Conservation (phyloP, 192 early-diverging fungal species). For the Backusella macrospora region DNA sequence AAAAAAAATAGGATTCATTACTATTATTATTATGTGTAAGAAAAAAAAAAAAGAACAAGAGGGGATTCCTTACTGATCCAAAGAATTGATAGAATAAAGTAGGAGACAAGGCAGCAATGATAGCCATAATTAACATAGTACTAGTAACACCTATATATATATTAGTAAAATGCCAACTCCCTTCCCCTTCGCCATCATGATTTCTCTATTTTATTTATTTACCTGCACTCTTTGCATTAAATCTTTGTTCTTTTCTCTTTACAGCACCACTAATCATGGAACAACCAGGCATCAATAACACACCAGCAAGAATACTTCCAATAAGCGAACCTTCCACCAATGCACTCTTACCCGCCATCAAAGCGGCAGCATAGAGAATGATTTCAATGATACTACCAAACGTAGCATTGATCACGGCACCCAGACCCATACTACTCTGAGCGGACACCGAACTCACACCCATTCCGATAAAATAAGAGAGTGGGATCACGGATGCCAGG, state of each 20-base stretch:
- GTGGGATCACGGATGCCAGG: slow-evolving; percentile 83
- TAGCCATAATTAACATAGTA: slow-evolving; percentile 92
- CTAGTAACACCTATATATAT: slow-evolving; percentile 83
- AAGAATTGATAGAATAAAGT: slow-evolving; percentile 94
- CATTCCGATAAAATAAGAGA: slow-evolving; percentile 97
- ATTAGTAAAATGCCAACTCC: too few species aligned
- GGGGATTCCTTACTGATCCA: slow-evolving; percentile 70
- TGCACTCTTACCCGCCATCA: slow-evolving; percentile 83
- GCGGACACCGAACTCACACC: slow-evolving; percentile 95
- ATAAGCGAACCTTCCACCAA: slow-evolving; percentile 93
- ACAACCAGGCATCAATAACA: slow-evolving; percentile 90
- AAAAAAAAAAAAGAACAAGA: not conserved
- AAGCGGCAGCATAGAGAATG: slow-evolving; percentile 88
- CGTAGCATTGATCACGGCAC: slow-evolving; percentile 96
- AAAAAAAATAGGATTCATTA: not conserved
- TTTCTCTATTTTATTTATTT: slow-evolving; percentile 8
- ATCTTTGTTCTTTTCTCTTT: slow-evolving; percentile 90
- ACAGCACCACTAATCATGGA: slow-evolving; percentile 94
- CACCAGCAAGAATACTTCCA: slow-evolving; percentile 86
- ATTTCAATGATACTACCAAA: slow-evolving; percentile 97
- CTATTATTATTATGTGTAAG: not conserved
- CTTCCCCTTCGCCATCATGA: too few species aligned
- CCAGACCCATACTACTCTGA: slow-evolving; percentile 89
- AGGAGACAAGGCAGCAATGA: slow-evolving; percentile 91
- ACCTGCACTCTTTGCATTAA: slow-evolving; percentile 93